Evolutionary conservation across 2,329 filamentous ascomycete species (phyloP).

Genomic region (Penicillium sp.): DNA sequence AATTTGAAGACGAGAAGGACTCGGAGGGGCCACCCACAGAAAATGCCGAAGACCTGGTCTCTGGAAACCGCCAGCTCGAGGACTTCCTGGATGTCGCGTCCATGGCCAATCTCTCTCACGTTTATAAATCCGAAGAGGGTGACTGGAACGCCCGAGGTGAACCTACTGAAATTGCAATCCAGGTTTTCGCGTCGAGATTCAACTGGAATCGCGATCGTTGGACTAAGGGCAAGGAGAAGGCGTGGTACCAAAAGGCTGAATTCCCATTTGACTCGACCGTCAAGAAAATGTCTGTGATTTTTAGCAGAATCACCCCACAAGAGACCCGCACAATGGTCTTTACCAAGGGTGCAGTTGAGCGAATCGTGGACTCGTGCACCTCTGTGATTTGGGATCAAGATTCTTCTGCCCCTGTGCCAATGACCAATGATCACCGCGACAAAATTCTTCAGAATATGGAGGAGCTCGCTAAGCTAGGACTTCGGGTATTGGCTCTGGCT

Average conservation of each 20-base stretch:
- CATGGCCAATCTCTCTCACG: constrained; percentile 67
- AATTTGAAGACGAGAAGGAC: constrained; percentile 35
- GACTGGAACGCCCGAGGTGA: constrained; percentile 69
- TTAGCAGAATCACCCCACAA: constrained; percentile 38
- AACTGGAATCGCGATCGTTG: constrained; percentile 62
- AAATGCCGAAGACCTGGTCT: constrained; percentile 39
- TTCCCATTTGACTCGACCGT: constrained; percentile 75
- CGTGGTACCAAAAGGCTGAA: constrained; percentile 66
- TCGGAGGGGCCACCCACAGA: constrained; percentile 31
- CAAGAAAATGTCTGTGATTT: constrained; percentile 78
- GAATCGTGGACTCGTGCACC: constrained; percentile 67
- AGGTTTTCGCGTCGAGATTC: constrained; percentile 74
- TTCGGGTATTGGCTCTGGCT: constrained; percentile 72
- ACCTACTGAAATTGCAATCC: constrained; percentile 74
- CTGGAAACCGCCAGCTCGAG: constrained; percentile 53
- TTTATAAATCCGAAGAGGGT: constrained; percentile 58
- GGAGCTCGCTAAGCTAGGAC: constrained; percentile 65
- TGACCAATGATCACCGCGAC: constrained; percentile 59
- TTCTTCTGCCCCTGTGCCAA: constrained; percentile 38
- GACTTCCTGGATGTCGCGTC: constrained; percentile 67
- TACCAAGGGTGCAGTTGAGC: constrained; percentile 65
- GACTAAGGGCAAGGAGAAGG: constrained; percentile 53
- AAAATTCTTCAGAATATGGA: constrained; percentile 72
- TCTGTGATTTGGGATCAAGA: constrained; percentile 51
- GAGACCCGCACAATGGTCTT: constrained; percentile 40